phyloP scores from a whole-genome alignment of 345 rosid genomes.

The Aethionema arabicum region DNA sequence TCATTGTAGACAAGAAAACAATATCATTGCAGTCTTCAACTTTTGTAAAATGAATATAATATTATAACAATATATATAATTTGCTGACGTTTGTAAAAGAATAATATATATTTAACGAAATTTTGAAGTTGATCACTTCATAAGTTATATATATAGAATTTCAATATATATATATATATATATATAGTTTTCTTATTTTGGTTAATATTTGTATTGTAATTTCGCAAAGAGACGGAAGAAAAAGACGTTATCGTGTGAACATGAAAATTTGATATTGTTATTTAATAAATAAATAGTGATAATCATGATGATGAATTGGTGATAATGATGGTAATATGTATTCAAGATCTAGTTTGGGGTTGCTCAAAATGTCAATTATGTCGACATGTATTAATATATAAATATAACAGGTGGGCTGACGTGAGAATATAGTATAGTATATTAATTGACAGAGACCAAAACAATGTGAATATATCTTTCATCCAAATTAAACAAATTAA shows the following conservation, averaged over 20 bases:
- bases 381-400: slow-evolving; percentile 15
- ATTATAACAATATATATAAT: too few relatives aligned
- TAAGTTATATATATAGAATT: too few relatives aligned
- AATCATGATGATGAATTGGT: slow-evolving; percentile 20
- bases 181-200: too few relatives aligned
- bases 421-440: slow-evolving; percentile 5
- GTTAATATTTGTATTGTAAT: neutral
- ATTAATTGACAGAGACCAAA: neutral
- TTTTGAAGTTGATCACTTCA: too few relatives aligned
- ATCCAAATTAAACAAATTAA: neutral
- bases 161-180: too few relatives aligned
- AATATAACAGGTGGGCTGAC: slow-evolving; percentile 7
- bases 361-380: slow-evolving; percentile 31
- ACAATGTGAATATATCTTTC: neutral
- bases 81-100: too few relatives aligned
- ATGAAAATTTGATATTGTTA: neutral
- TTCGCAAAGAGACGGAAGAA: neutral
- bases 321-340: slow-evolving; percentile 9
- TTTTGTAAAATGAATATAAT: too few relatives aligned
- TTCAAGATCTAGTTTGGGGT: slow-evolving; percentile 24
- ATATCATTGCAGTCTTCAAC: too few relatives aligned
- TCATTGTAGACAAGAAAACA: too few relatives aligned
- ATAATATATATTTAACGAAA: too few relatives aligned
- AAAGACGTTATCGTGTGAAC: neutral
- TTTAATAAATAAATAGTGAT: slow-evolving; percentile 2